Evolutionary conservation across 345 rosid species (phyloP).

Genomic region (Turritis glabra): DNA sequence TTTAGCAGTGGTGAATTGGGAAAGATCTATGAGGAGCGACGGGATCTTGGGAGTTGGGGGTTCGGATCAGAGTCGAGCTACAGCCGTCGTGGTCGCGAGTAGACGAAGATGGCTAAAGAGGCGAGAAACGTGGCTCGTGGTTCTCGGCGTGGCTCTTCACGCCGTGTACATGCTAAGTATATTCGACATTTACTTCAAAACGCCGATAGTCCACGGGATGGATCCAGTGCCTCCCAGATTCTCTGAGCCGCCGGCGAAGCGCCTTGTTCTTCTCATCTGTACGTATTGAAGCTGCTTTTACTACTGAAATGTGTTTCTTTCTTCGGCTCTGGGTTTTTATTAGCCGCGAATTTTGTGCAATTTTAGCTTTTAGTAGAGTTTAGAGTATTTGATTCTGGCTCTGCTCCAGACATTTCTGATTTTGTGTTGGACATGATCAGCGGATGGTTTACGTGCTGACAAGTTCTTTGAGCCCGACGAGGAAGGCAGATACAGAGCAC

Average conservation of each 20-base stretch:
- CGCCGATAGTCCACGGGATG: slow-evolving; percentile 97
- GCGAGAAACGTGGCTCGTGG: slow-evolving; percentile 75
- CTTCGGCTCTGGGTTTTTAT: too few species aligned
- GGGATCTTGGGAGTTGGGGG: slow-evolving; percentile 75
- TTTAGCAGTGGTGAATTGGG: not conserved
- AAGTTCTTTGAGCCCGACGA: slow-evolving; percentile 91
- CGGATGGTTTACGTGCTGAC: slow-evolving; percentile 97
- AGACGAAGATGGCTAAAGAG: slow-evolving; percentile 61
- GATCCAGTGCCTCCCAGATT: slow-evolving; percentile 79
- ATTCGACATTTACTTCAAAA: slow-evolving; percentile 96
- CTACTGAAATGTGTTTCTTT: not conserved
- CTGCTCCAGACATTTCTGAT: not conserved
- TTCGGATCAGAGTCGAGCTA: slow-evolving; percentile 36
- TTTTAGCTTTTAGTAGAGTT: not conserved
- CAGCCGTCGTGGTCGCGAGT: slow-evolving; percentile 13
- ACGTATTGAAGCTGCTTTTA: slow-evolving; percentile 19
- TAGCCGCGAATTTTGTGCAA: too few species aligned
- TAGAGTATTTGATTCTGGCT: not conserved
- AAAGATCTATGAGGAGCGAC: slow-evolving; percentile 51
- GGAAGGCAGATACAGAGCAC: slow-evolving; percentile 75
- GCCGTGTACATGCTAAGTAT: slow-evolving; percentile 94
- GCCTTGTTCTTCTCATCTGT: slow-evolving; percentile 89
- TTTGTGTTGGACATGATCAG: slow-evolving; percentile 40
- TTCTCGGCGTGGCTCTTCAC: slow-evolving; percentile 78
- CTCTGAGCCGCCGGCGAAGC: slow-evolving; percentile 71